phyloP scores from a whole-genome alignment of 768 basidiomycete genomes.

The Mycena rosella region DNA sequence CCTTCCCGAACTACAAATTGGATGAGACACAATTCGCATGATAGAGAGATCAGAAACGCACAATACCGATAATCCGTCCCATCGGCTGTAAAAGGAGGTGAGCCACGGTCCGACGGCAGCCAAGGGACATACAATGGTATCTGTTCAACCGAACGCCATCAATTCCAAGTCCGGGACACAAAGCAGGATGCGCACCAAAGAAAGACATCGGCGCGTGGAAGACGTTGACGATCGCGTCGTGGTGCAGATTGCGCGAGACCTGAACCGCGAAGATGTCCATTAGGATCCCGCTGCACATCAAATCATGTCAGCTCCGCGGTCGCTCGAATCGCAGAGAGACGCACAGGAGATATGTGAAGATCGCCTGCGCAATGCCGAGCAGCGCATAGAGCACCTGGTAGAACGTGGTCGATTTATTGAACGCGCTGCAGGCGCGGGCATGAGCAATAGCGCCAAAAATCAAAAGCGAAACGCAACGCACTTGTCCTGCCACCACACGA shows the following conservation, averaged over 20 bases:
- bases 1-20: constrained; percentile 64
- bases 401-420: constrained; percentile 63
- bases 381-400: constrained; percentile 76
- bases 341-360: constrained; percentile 70
- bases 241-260: constrained; percentile 74
- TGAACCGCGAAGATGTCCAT: constrained; percentile 69
- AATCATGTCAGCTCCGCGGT: too few species aligned
- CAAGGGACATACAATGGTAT: constrained; percentile 24
- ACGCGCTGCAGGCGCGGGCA: constrained; percentile 49
- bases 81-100: constrained; percentile 56
- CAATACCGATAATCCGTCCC: constrained; percentile 69
- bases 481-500: constrained; percentile 82
- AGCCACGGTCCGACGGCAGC: neutral
- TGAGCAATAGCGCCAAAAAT: too few species aligned
- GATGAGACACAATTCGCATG: neutral
- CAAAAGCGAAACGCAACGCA: constrained; percentile 36
- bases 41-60: neutral
- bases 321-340: constrained; percentile 36
- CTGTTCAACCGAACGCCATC: constrained; percentile 17
- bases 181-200: constrained; percentile 65
- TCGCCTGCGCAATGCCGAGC: constrained; percentile 66
- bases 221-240: constrained; percentile 63
- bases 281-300: constrained; percentile 58
- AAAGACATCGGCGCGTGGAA: constrained; percentile 82
- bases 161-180: constrained; percentile 43